Conservation (phyloP, 1,284 basidiomycete genomes). For the Athelia sp. region DNA sequence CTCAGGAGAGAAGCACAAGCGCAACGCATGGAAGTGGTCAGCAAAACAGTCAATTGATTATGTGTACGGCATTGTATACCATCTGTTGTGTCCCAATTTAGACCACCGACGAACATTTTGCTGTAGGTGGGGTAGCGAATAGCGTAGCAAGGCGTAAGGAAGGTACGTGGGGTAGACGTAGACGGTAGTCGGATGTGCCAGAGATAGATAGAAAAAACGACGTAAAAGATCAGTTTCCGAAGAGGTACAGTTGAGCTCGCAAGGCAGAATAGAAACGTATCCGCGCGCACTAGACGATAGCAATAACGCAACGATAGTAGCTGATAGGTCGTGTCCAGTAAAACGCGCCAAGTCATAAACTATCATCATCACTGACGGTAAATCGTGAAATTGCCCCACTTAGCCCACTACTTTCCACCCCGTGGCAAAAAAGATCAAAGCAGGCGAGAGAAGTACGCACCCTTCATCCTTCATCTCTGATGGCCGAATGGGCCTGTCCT, state of each 20-base stretch:
- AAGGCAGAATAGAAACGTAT: slow-evolving; percentile 10
- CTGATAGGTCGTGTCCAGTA: slow-evolving; percentile 22
- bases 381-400: neutral
- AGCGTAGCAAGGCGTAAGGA: slow-evolving; percentile 30
- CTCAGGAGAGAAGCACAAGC: slow-evolving; percentile 20
- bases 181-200: slow-evolving; percentile 13
- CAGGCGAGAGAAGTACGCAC: slow-evolving; percentile 47
- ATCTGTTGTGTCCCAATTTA: slow-evolving; percentile 98
- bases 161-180: slow-evolving; percentile 12
- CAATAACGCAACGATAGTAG: slow-evolving; percentile 21
- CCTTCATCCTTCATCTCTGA: slow-evolving; percentile 93
- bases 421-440: neutral
- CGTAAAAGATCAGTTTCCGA: slow-evolving; percentile 20
- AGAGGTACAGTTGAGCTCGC: slow-evolving; percentile 17
- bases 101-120: slow-evolving; percentile 97
- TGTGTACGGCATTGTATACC: slow-evolving; percentile 53
- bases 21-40: slow-evolving; percentile 29
- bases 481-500: slow-evolving; percentile 47
- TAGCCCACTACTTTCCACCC: neutral
- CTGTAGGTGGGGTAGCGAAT: slow-evolving; percentile 45
- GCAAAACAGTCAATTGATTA: slow-evolving; percentile 21
- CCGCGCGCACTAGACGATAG: neutral
- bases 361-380: slow-evolving; percentile 7
- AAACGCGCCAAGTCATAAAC: slow-evolving; percentile 14
- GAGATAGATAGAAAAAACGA: slow-evolving; percentile 17